Base-by-base conservation (phyloP, 768 basidiomycete genomes). In the Boletus bicolor region DNA sequence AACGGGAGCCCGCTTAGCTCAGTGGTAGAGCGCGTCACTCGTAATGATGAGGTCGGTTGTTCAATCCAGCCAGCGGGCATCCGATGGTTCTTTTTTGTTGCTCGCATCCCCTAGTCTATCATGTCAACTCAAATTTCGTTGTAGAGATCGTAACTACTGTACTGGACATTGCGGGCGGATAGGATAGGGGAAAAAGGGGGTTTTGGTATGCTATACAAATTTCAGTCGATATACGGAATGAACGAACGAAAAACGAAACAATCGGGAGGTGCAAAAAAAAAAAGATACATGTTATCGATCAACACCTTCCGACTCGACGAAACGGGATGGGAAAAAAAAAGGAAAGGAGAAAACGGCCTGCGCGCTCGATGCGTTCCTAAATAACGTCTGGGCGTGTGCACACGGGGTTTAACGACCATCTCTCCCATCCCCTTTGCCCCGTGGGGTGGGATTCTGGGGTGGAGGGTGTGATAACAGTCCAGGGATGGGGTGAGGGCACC, bases 21-120 rank as follows among this genome's bases (percentile, higher is more conserved):
- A 74, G 73, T 75, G 74, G 73, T 72, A 75, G 73, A 75, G 74
- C 74, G 73, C 74, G 63, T 67, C 73, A 68, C 73, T 73, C 70
- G 72, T 73, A 72, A 74, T 74, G 72, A 65, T 73, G 72, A 73
- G 72, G 72, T 73, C 72, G 73, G 72, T 74, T 74, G 73, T 73
- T 74, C 73, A 73, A 74, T 73, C 73, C 72, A 73, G 70, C 72
- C 73, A 73, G 68, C 64, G 73, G 72, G 72, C 72, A 73, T 0
- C 5, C 6, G 38, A 24, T 24, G 21, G 21, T 24, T 3, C 58
- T 49, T 59, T 42, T 38, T 0, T 38, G 19, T 19, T 19, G 21
- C 21, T 24, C 21, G 21, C 21, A 24, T 24, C 21, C 21, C 21
- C 21, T 24, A 24, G 21, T 24, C 21, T 24, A 1, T 24, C 21